Evolutionary conservation across 768 basidiomycete genomes (phyloP), one percentile per base, ranked within the genome.

Genomic region (Pleurotus tuber-regium): DNA sequence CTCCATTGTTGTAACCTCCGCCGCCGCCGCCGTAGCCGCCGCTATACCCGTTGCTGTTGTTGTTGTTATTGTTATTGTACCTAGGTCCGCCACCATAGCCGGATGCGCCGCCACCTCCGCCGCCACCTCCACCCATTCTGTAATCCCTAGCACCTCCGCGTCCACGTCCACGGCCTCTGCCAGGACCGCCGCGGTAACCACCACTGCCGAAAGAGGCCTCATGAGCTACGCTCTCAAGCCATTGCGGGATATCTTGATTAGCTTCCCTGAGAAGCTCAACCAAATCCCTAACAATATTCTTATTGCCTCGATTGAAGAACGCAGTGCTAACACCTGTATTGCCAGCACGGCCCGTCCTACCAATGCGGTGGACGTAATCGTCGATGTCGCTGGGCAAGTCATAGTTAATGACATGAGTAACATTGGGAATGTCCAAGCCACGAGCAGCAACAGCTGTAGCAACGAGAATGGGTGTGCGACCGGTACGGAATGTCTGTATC

Each of bases 361-460:
- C 93, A 61, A 95, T 96, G 63, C 93, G 94, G 67, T 98, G 95
- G 40, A 98, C 95, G 70, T 98, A 99, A 70, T 99, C 97, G 64
- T 98, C 97, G 57, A 99, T 95, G 72, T 98, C 97, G 54, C 89
- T 89, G 10, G 97, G 97, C 4, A 99, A 78, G 67, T 98, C 97
- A 70, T 98, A 98, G 70, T 98, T 96, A 76, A 98, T 79, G 63
- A 99, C 97, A 67, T 98, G 97, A 12, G 91, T 97, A 64, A 99
- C 97, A 69, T 99, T 97, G 56, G 97, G 97, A 61, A 99, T 98
- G 71, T 99, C 97, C 59, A 99, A 84, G 64, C 97, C 97, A 76
- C 97, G 93, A 51, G 97, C 97, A 28, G 97, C 97, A 51, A 99
- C 97, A 46, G 97, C 97, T 11, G 97, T 99, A 35, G 97, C 97